Evolutionary conservation across 2,329 filamentous ascomycete genomes (phyloP), one percentile per base, ranked within the genome.

Genomic region (Calonectria naviculata): DNA sequence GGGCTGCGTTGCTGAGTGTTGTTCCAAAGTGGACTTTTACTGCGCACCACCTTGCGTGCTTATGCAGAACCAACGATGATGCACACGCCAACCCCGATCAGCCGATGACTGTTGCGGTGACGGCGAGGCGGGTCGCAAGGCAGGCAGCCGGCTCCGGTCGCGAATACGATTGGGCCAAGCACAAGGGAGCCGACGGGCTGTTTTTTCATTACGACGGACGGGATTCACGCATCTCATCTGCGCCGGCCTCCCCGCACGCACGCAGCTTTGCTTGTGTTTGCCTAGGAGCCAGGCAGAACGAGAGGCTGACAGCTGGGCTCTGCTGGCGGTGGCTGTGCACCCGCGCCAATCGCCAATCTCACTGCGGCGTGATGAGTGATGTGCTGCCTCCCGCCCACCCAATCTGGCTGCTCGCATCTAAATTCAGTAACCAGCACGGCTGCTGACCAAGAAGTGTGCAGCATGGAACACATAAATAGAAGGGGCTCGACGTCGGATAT

Each of bases 271-370:
- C 4, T 31, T 8, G 52, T 28, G 52, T 38, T 29, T 56, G 58
- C 58, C 66, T 68, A 44, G 24, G n/a, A 17, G 34, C 36, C 21
- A 68, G 66, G 66, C 58, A 63, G 66, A 68, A 46, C 38, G 3
- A n/a, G 38, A 34, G 66, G 66, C 66, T 29, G 47, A 68, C 66
- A 46, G 47, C 36, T 19, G 24, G 66, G 66, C 66, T 46, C 21
- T 58, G 19, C 19, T 28, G 9, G 28, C 47, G 66, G 66, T 49
- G 58, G 58, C 58, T 68, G 58, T 67, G 64, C 58, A 63, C n/a
- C n/a, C 54, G n/a, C 42, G 24, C 24, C 42, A n/a, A n/a, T 46
- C 42, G 24, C 42, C 42, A 12, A 15, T 29, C 9, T n/a, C n/a
- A n/a, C n/a, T n/a, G n/a, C n/a, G n/a, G n/a, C n/a, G n/a, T n/a